These are phyloP conservation scores for Ceratocystis lukuohia DNA, from an alignment of 2,329 filamentous ascomycete species.

Conservation along the genomic window DNA sequence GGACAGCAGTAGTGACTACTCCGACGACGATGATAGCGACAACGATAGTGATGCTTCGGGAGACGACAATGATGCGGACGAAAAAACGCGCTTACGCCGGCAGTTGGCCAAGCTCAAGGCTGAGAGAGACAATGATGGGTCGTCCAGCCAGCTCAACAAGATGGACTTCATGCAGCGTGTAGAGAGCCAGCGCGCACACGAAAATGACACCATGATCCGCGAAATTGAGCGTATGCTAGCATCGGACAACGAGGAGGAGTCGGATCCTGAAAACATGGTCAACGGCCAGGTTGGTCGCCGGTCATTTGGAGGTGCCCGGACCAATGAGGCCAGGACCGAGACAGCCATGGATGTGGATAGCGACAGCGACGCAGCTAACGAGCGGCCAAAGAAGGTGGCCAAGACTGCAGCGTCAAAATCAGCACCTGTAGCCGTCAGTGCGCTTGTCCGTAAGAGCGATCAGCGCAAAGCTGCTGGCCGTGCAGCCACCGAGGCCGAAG, in stretches of 20 bases:
- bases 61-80: conserved; percentile 35
- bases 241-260: conserved; percentile 42
- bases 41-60: conserved; percentile 30
- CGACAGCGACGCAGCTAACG: conserved; percentile 23
- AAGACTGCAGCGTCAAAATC: conserved; percentile 12
- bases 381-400: conserved; percentile 21
- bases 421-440: conserved; percentile 6
- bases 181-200: conserved; percentile 61
- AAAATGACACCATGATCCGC: conserved; percentile 64
- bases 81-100: conserved; percentile 37
- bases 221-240: conserved; percentile 61
- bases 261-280: conserved; percentile 38
- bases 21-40: conserved; percentile 38
- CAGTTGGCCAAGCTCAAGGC: conserved; percentile 31
- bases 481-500: conserved; percentile 17
- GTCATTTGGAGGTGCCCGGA: conserved; percentile 34
- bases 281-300: conserved; percentile 45
- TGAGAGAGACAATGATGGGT: conserved; percentile 35
- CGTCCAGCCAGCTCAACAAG: conserved; percentile 55
- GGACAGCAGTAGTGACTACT: conserved; percentile 38
- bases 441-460: conserved; percentile 16
- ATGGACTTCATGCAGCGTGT: conserved; percentile 95
- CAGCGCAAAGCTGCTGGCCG: conserved; percentile 23
- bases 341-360: conserved; percentile 13
- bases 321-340: conserved; percentile 20